Conservation (phyloP, 75 land plant genomes). For the Cryptomeria japonica region DNA sequence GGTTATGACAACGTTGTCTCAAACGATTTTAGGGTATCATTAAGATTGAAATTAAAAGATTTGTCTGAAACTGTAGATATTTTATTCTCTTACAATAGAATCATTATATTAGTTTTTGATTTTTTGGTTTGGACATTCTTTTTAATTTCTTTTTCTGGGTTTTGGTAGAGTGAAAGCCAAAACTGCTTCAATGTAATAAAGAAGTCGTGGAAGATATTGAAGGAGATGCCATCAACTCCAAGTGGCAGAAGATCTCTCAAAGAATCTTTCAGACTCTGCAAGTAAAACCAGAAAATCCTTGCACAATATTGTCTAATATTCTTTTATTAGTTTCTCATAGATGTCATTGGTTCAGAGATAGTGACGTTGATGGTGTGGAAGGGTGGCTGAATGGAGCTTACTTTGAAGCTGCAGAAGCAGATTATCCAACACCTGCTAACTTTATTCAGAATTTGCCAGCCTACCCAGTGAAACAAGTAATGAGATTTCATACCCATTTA, state of each 20-base stretch:
- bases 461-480: no score
- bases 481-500: no score
- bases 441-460: no score
- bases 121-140: no score
- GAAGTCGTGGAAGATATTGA: conserved; percentile 53
- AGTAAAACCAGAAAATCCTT: conserved; percentile 19
- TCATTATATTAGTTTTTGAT: no score
- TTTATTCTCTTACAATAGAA: no score
- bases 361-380: neutral
- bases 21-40: conserved; percentile 50
- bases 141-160: neutral
- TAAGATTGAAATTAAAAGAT: neutral
- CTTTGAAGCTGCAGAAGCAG: conserved; percentile 35
- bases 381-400: conserved; percentile 28
- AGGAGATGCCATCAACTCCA: conserved; percentile 30
- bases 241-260: conserved; percentile 40
- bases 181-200: conserved; percentile 56
- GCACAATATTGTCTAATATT: neutral
- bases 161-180: conserved; percentile 34
- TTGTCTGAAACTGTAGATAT: no score
- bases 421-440: conserved; percentile 6
- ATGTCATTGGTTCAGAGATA: neutral
- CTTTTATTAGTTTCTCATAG: neutral
- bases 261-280: conserved; percentile 48
- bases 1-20: conserved; percentile 40